Evolutionary conservation across 306 rosid genomes (phyloP).

Genomic region (Cucurbita pepo): DNA sequence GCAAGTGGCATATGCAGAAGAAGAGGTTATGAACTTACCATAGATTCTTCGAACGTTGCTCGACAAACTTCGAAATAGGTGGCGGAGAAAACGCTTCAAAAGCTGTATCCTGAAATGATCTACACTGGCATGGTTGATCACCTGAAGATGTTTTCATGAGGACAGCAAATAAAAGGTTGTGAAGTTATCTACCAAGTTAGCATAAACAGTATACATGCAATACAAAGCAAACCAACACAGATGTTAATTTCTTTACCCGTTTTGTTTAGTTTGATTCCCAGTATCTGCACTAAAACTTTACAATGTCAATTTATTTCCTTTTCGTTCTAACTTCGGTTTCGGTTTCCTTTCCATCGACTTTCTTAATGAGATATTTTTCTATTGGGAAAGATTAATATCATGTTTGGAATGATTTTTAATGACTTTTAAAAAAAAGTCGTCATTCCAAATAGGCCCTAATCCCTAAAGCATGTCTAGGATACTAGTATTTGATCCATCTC

Average conservation of each 20-base stretch:
- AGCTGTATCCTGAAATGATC: background rate
- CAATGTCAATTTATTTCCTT: background rate
- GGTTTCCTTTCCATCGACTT: background rate
- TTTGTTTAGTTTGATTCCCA: background rate
- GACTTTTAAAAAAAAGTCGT: background rate
- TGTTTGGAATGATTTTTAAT: background rate
- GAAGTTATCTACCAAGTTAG: background rate
- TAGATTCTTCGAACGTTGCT: constrained; percentile 52
- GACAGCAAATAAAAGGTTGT: too few species aligned
- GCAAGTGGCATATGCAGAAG: constrained; percentile 2
- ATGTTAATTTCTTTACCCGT: background rate
- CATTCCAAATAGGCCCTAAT: too few species aligned
- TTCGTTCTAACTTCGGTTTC: too few species aligned
- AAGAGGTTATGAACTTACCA: too few species aligned
- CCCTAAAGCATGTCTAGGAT: too few species aligned
- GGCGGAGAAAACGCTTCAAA: constrained; percentile 53
- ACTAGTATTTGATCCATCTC: too few species aligned
- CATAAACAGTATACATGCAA: too few species aligned
- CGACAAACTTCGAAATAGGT: constrained; percentile 50
- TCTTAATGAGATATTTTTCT: background rate
- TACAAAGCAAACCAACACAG: background rate
- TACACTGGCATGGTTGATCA: background rate
- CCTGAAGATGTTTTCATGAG: background rate
- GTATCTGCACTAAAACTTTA: background rate
- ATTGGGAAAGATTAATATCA: background rate